Percentiles rank a stretch among this genome's conserved stretches.
Conservation (phyloP, 225 moss, liverwort and hornwort species). For the Pseudisothecium myosuroides region DNA sequence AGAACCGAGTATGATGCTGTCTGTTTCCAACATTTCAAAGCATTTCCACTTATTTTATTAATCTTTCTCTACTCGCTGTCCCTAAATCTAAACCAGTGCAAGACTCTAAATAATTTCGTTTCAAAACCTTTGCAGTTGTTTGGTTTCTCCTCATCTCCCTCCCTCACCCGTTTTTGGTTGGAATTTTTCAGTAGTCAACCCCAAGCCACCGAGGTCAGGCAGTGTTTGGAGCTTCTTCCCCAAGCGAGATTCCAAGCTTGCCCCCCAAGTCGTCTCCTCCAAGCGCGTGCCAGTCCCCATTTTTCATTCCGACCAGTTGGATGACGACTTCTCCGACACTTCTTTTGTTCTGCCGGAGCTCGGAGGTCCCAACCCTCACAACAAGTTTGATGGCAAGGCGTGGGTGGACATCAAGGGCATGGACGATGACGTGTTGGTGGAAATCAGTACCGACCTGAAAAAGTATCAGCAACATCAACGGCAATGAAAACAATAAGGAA, state of each 20-base stretch:
- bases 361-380: constrained; percentile 37
- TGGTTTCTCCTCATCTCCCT: not conserved
- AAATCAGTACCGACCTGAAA: constrained; percentile 36
- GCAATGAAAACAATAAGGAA: not conserved
- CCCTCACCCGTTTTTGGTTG: not conserved
- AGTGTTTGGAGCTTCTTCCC: not conserved
- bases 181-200: not conserved
- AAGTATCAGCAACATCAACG: constrained; percentile 16
- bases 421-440: constrained; percentile 22
- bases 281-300: not conserved
- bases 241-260: not conserved
- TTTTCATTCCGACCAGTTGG: constrained; percentile 34
- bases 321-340: constrained; percentile 34
- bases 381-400: constrained; percentile 47
- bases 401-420: constrained; percentile 55
- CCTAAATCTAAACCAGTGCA: not conserved
- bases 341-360: constrained; percentile 42
- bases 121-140: not conserved
- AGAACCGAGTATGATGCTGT: not conserved
- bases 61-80: not conserved
- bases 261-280: not conserved
- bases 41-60: not conserved
- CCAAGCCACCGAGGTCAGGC: not conserved
- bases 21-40: not conserved
- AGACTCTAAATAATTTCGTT: not conserved